These are phyloP conservation scores for Daldinia caldariorum DNA, from an alignment of 495 filamentous ascomycete species.

Conservation along the genomic window DNA sequence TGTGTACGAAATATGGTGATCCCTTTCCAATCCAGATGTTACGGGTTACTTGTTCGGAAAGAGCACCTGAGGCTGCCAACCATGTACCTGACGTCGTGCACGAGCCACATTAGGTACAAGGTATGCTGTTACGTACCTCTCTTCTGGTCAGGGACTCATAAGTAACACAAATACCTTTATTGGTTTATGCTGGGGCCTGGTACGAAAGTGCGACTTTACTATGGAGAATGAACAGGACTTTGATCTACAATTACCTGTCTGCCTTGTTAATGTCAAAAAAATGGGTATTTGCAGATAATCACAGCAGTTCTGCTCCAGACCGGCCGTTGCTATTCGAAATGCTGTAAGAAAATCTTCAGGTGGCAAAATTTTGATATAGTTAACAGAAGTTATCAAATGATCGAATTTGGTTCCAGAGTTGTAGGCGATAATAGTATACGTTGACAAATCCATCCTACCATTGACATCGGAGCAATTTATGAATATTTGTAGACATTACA, in stretches of 20 bases:
- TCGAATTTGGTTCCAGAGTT: background rate
- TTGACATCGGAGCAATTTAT: background rate
- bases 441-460: too few relatives aligned
- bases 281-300: background rate
- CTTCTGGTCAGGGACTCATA: background rate
- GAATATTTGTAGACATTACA: background rate
- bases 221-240: background rate
- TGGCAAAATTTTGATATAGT: background rate
- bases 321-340: background rate
- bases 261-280: background rate
- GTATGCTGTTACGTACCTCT: background rate
- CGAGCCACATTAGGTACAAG: slow-evolving; percentile 13
- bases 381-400: background rate
- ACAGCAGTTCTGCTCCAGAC: too few relatives aligned
- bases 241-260: background rate
- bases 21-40: slow-evolving; percentile 36
- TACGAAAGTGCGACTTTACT: background rate
- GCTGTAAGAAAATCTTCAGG: background rate
- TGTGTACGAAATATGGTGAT: slow-evolving; percentile 41
- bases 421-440: too few relatives aligned
- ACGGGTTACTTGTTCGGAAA: slow-evolving; percentile 51
- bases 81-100: slow-evolving; percentile 26
- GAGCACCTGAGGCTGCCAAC: slow-evolving; percentile 28
- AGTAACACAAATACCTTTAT: background rate
- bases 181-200: background rate